Evolutionary conservation across 2,329 filamentous ascomycete species (phyloP).

Genomic region (Stenocarpella maydis): DNA sequence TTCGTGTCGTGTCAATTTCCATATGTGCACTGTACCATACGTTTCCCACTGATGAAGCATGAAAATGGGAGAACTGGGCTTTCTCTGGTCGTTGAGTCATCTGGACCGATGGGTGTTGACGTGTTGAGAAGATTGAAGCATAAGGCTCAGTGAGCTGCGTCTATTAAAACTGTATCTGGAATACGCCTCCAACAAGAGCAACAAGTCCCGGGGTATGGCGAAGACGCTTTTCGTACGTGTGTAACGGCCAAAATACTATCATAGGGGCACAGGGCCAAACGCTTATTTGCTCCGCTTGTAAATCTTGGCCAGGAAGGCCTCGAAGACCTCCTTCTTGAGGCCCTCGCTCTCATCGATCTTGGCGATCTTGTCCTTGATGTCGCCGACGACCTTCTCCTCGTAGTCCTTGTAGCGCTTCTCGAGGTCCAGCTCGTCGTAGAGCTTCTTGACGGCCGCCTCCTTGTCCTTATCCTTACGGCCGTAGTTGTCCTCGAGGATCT

Average conservation of each 20-base stretch:
- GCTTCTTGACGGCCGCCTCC: slow-evolving; percentile 86
- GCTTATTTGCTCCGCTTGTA: slow-evolving; percentile 95
- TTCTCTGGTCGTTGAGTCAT: not conserved
- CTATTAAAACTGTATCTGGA: slow-evolving; percentile 17
- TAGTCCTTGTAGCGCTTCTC: slow-evolving; percentile 86
- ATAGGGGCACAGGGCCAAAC: not conserved
- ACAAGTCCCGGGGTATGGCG: not conserved
- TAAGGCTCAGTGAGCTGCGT: slow-evolving; percentile 25
- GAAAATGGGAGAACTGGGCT: not conserved
- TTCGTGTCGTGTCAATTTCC: not conserved
- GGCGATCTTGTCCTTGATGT: slow-evolving; percentile 78
- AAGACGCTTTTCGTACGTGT: slow-evolving; percentile 2
- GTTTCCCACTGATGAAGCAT: slow-evolving; percentile 17
- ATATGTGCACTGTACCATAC: slow-evolving; percentile 25
- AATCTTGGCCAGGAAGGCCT: slow-evolving; percentile 92
- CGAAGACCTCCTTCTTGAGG: slow-evolving; percentile 89
- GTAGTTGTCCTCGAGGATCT: slow-evolving; percentile 90
- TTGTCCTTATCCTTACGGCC: slow-evolving; percentile 86
- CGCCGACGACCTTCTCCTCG: slow-evolving; percentile 85
- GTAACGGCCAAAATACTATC: slow-evolving; percentile 27
- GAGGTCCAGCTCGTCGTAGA: slow-evolving; percentile 87
- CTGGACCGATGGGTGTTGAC: not conserved
- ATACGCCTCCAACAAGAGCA: not conserved
- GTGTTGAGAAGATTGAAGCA: slow-evolving; percentile 13
- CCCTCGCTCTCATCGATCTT: slow-evolving; percentile 86